Evolutionary conservation across 2,329 filamentous ascomycete genomes (phyloP), one percentile per base, ranked within the genome.

Genomic region (Apiospora malaysiana): DNA sequence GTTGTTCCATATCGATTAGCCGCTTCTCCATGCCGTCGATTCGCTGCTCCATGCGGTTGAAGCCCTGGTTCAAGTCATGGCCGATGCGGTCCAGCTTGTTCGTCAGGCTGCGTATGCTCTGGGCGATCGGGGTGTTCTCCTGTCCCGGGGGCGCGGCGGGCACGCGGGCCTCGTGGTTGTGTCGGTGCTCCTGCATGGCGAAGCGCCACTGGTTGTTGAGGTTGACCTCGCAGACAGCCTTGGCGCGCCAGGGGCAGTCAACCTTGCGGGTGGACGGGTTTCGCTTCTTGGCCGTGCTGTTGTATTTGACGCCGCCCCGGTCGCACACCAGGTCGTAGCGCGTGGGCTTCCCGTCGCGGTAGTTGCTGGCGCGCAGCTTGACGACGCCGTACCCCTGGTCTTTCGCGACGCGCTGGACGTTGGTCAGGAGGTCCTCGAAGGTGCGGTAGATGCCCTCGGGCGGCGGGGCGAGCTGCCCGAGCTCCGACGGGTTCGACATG

Each of bases 131-230:
- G 5, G 87, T 86, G 76, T 87, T 88, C 76, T 90, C 88, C 72
- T 88, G 86, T 37, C 87, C 87, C 1, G 87, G 85, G 1, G 84
- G 83, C 46, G 85, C 86, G 23, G 87, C 85, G 10, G 87, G 83
- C 68, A 88, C 81, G 71, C 88, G 86, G 43, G 88, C 86, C 75
- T 90, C 88, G 77, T 90, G 88, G 78, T 90, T 90, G 77, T 90
- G 88, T 18, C 87, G 83, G n/a, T 84, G 79, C 70, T 89, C 87
- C 72, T 90, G 88, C 14, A 90, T 85, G 9, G 86, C 86, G 73
- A 90, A 90, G n/a, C 88, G 87, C 88, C 88, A 90, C 79, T 90
- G 88, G 72, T 90, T 89, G 56, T 86, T 86, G 14, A 90, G 82
- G 77, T 89, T 88, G 8, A 90, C 88, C 76, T 90, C 88, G 73